phyloP scores from a whole-genome alignment of 768 basidiomycete species.

The Pisolithus microcarpus region DNA sequence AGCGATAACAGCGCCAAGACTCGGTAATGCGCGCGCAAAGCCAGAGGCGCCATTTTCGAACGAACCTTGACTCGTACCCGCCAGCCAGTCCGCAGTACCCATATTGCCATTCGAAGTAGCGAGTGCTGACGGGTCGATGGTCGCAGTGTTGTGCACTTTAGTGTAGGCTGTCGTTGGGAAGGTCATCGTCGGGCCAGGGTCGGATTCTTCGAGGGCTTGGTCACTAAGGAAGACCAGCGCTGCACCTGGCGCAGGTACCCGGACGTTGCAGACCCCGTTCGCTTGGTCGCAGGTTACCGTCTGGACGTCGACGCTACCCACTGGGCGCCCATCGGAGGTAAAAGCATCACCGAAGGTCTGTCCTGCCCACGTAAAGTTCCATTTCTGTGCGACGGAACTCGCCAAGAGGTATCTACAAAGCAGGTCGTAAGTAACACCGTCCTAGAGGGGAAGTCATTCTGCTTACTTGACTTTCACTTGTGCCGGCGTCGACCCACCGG shows the following conservation, averaged over 20 bases:
- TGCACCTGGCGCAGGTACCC: conserved; percentile 63
- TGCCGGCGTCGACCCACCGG: conserved; percentile 40
- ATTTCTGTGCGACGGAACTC: conserved; percentile 48
- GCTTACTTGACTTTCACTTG: conserved; percentile 49
- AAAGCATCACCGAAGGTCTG: conserved; percentile 63
- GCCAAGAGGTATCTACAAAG: conserved; percentile 48
- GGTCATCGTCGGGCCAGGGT: conserved; percentile 32
- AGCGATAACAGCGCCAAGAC: conserved; percentile 7
- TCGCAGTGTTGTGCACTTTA: conserved; percentile 46
- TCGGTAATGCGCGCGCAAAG: conserved; percentile 8
- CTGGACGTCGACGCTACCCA: conserved; percentile 46
- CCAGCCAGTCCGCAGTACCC: conserved; percentile 20
- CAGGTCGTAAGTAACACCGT: background rate
- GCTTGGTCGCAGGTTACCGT: conserved; percentile 53
- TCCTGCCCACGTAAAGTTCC: conserved; percentile 71
- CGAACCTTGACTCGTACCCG: conserved; percentile 5
- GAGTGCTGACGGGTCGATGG: conserved; percentile 48
- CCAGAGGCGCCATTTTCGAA: background rate
- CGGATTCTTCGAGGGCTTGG: conserved; percentile 30
- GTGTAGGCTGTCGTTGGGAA: conserved; percentile 57
- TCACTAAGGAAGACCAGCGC: conserved; percentile 67
- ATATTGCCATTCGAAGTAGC: conserved; percentile 57
- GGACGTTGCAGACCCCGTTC: conserved; percentile 49
- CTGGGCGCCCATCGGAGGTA: conserved; percentile 60
- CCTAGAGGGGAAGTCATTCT: background rate